Evolutionary conservation across 116 monocot species (phyloP).

Genomic region (Phalaenopsis hybrid): DNA sequence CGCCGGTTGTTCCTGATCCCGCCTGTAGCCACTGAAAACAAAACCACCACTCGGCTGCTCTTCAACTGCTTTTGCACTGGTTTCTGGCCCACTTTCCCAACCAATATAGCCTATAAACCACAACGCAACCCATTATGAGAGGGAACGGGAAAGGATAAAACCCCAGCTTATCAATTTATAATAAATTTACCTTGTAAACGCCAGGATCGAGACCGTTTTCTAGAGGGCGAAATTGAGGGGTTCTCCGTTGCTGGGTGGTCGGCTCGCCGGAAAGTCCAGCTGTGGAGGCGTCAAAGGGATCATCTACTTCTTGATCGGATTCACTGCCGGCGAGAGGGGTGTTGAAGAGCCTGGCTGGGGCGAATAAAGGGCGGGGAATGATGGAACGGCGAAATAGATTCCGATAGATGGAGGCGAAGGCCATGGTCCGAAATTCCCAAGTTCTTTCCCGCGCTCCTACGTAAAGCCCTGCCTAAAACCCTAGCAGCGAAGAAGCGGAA

Average conservation of each 20-base stretch:
- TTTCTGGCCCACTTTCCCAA: slow-evolving; percentile 84
- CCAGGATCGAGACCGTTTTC: slow-evolving; percentile 87
- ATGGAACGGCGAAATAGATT: background rate
- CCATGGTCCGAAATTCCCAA: background rate
- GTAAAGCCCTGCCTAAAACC: slow-evolving; percentile 6
- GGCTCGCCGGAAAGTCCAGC: background rate
- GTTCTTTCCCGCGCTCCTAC: background rate
- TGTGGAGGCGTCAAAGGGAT: slow-evolving; percentile 1
- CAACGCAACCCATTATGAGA: background rate
- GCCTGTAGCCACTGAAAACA: slow-evolving; percentile 81
- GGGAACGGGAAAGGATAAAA: background rate
- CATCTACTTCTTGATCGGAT: slow-evolving; percentile 3
- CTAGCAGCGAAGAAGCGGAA: background rate
- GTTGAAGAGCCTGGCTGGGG: background rate
- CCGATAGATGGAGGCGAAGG: slow-evolving; percentile 8
- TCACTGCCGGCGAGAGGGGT: background rate
- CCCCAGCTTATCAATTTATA: background rate
- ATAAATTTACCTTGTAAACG: slow-evolving; percentile 52
- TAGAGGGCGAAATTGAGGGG: slow-evolving; percentile 43
- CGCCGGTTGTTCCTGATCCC: slow-evolving; percentile 90
- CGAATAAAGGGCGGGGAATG: background rate
- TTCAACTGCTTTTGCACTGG: slow-evolving; percentile 76
- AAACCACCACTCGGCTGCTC: slow-evolving; percentile 55
- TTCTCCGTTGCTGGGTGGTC: background rate
- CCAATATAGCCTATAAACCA: slow-evolving; percentile 54